These are phyloP conservation scores for Suillus placidus DNA, from an alignment of 768 basidiomycete species.

Conservation along the genomic window DNA sequence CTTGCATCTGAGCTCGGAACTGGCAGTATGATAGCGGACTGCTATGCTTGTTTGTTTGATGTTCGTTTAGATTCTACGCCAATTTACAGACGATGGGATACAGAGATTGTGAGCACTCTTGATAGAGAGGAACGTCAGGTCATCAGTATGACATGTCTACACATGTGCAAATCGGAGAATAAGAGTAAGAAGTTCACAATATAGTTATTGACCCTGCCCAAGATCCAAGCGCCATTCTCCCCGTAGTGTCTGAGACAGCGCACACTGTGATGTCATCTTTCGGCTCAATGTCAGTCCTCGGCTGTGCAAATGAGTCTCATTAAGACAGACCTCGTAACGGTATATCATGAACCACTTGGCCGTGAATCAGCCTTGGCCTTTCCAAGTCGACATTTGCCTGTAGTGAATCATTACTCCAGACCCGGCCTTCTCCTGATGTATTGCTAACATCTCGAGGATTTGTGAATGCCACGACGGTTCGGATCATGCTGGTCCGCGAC, in stretches of 20 bases:
- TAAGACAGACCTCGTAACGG: conserved; percentile 30
- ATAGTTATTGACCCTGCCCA: conserved; percentile 37
- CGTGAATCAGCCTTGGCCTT: conserved; percentile 14
- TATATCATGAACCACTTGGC: conserved; percentile 19
- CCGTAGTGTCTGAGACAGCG: conserved; percentile 48
- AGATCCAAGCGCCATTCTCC: conserved; percentile 46
- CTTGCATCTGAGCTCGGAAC: neutral
- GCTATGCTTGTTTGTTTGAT: too few relatives aligned
- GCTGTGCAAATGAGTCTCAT: too few relatives aligned
- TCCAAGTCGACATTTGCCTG: neutral
- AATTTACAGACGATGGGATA: neutral
- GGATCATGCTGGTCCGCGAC: conserved; percentile 17
- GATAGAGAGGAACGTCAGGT: neutral
- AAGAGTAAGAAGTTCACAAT: conserved; percentile 18
- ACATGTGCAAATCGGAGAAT: neutral
- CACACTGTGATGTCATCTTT: conserved; percentile 50
- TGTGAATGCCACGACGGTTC: conserved; percentile 29
- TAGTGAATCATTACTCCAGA: neutral
- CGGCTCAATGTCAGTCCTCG: neutral
- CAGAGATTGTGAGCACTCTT: neutral
- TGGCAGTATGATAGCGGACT: neutral
- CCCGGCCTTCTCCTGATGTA: neutral
- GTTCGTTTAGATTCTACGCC: neutral
- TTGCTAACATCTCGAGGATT: conserved; percentile 13
- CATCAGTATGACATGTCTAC: neutral